Evolutionary conservation across 208 protist genomes (phyloP).

Genomic region (Wallacemonas sp.): DNA sequence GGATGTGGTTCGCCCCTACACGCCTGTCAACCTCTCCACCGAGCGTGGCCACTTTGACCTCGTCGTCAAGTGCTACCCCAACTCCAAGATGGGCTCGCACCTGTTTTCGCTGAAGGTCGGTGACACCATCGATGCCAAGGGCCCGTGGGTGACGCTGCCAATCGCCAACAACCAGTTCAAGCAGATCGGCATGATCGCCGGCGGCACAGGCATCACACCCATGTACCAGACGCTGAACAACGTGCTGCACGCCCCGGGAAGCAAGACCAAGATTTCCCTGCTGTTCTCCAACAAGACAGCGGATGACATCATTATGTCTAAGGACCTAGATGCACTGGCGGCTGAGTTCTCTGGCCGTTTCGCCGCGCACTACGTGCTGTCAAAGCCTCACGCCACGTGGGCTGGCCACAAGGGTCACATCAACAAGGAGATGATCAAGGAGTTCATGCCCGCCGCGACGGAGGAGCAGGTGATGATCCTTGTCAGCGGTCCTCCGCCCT

Average conservation of each 20-base stretch:
- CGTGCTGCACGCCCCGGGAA: conserved; percentile 50
- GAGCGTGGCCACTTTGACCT: conserved; percentile 74
- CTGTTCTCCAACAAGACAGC: conserved; percentile 77
- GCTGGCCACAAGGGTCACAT: conserved; percentile 66
- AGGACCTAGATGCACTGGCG: conserved; percentile 57
- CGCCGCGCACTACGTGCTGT: conserved; percentile 66
- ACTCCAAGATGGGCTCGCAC: conserved; percentile 87
- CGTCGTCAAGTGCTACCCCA: conserved; percentile 79
- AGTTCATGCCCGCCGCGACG: conserved; percentile 58
- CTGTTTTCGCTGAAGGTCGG: conserved; percentile 81
- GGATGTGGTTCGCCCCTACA: conserved; percentile 77
- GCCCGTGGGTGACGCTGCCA: conserved; percentile 74
- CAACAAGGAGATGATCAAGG: conserved; percentile 48
- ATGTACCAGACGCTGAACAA: conserved; percentile 82
- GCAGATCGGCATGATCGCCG: conserved; percentile 81
- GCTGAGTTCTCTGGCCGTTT: conserved; percentile 59
- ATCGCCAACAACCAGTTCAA: conserved; percentile 64
- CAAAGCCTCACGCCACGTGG: conserved; percentile 45
- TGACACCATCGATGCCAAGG: conserved; percentile 79
- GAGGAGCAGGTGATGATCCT: conserved; percentile 40
- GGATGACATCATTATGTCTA: conserved; percentile 77
- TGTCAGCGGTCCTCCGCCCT: conserved; percentile 70
- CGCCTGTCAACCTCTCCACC: conserved; percentile 48
- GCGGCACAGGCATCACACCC: conserved; percentile 91
- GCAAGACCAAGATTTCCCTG: conserved; percentile 63